Conservation (phyloP, 2,329 filamentous ascomycete genomes). For the Apiospora aurea region DNA sequence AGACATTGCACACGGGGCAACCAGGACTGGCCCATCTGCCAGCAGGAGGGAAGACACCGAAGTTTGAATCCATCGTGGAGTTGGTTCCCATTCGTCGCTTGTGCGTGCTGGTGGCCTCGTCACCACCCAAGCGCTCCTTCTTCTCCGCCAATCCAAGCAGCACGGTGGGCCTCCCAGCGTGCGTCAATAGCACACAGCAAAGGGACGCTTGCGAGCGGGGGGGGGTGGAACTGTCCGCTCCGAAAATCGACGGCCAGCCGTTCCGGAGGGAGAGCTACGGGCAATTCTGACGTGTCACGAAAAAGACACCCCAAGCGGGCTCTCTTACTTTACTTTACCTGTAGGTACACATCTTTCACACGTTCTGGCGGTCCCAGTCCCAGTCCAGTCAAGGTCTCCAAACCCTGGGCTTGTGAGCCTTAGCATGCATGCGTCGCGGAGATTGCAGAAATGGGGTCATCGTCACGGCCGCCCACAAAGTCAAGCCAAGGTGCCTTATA, state of each 20-base stretch:
- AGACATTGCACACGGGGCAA: no score
- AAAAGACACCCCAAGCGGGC: neutral
- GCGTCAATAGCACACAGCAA: neutral
- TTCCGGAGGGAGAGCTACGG: neutral
- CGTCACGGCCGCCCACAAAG: neutral
- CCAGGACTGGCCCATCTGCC: no score
- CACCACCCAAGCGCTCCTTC: neutral
- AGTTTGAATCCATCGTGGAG: no score
- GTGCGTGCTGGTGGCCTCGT: no score
- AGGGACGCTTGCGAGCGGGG: neutral
- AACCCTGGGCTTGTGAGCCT: neutral
- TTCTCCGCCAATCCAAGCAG: conserved; percentile 16
- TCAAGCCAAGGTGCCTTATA: neutral
- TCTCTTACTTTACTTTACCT: neutral
- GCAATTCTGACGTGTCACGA: conserved; percentile 1
- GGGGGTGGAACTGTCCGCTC: conserved; percentile 12
- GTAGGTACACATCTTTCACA: neutral
- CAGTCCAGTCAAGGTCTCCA: neutral
- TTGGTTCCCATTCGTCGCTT: no score
- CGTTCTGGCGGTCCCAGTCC: neutral
- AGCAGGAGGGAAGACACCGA: no score
- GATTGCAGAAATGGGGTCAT: conserved; percentile 8
- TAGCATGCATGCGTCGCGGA: conserved; percentile 12
- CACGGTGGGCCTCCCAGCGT: neutral
- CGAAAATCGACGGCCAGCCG: neutral